Evolutionary conservation across 768 basidiomycete species (phyloP), one percentile per base, ranked within the genome.

Genomic region (Xerocomellus intermedius): DNA sequence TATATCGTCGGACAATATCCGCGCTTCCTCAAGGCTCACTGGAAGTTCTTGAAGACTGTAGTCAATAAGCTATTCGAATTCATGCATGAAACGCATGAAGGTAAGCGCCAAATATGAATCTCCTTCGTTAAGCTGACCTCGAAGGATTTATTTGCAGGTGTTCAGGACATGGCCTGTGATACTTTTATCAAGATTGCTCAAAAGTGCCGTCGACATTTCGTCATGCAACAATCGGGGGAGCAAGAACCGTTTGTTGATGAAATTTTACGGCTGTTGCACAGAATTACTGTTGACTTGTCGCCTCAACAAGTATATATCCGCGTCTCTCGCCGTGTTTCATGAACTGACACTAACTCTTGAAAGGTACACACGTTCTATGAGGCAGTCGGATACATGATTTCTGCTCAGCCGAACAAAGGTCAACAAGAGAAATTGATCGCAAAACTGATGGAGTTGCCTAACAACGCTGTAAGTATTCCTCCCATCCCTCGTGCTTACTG

Each of bases 111-210:
- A 32, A 32, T 8, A 28, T 19, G 10, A 36, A 30, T 8, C 13
- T 8, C 22, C 45, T n/a, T 57, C 28, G n/a, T 38, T 36, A 30
- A 44, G 42, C 50, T 63, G n/a, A 53, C 35, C 10, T 52, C 14
- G 36, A 33, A 37, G 47, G 24, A 30, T 45, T 36, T 19, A 30
- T 42, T 17, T 57, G 39, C 62, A 91, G 93, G 95, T 77, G 97
- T 99, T 12, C 97, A 99, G 72, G 97, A 99, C 75, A 99, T 99
- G 97, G 97, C 97, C 43, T 99, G 97, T 74, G 97, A 99, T 71
- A 99, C 97, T 0, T 99, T 99, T 75, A 98, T 99, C 79, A 99
- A 98, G 76, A 99, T 99, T 64, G 94, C 97, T 22, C 97, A 99
- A 71, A 99, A 98, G 73, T 98, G 95, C 71, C 82, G 94, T 39